A percentile compares a stretch with the other conserved stretches of the same genome.
Evolutionary conservation across 1,284 basidiomycete genomes (phyloP).

Genomic region (Apiotrichum gracile): DNA sequence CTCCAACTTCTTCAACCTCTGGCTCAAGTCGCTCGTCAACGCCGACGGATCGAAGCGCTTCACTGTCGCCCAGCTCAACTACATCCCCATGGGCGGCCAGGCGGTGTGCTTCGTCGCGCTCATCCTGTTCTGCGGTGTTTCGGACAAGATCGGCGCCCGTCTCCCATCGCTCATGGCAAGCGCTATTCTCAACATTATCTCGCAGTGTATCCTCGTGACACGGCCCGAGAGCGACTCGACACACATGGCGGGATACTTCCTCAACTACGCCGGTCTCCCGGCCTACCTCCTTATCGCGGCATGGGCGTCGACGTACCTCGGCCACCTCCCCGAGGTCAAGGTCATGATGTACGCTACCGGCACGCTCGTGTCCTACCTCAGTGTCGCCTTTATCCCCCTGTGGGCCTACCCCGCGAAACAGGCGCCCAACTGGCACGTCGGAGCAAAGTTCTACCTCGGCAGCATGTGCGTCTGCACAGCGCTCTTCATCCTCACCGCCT

Average conservation of each 20-base stretch:
- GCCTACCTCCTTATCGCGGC: slow-evolving; percentile 4
- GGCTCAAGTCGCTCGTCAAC: slow-evolving; percentile 25
- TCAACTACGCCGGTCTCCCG: slow-evolving; percentile 12
- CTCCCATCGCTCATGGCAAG: slow-evolving; percentile 8
- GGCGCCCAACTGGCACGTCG: slow-evolving; percentile 12
- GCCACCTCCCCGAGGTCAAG: slow-evolving; percentile 7
- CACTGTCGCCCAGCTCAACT: slow-evolving; percentile 9
- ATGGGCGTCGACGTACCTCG: slow-evolving; percentile 9
- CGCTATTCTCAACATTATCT: slow-evolving; percentile 8
- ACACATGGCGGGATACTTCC: slow-evolving; percentile 9
- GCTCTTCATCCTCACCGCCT: slow-evolving; percentile 8
- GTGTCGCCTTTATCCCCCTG: slow-evolving; percentile 12
- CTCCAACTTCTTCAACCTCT: slow-evolving; percentile 26
- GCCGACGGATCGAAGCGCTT: slow-evolving; percentile 16
- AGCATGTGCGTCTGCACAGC: slow-evolving; percentile 5
- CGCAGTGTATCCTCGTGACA: slow-evolving; percentile 9
- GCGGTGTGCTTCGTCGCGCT: slow-evolving; percentile 1
- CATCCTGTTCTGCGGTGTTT: slow-evolving; percentile 2
- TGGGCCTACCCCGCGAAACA: slow-evolving; percentile 9
- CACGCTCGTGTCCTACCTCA: slow-evolving; percentile 11
- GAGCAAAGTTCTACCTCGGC: slow-evolving; percentile 15
- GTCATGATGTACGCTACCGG: slow-evolving; percentile 10
- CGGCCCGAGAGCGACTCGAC: slow-evolving; percentile 2
- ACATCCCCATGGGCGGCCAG: slow-evolving; percentile 13
- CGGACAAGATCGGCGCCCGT: slow-evolving; percentile 9